Conservation (phyloP, 2,329 filamentous ascomycete genomes). For the Aspergillus tanneri region DNA sequence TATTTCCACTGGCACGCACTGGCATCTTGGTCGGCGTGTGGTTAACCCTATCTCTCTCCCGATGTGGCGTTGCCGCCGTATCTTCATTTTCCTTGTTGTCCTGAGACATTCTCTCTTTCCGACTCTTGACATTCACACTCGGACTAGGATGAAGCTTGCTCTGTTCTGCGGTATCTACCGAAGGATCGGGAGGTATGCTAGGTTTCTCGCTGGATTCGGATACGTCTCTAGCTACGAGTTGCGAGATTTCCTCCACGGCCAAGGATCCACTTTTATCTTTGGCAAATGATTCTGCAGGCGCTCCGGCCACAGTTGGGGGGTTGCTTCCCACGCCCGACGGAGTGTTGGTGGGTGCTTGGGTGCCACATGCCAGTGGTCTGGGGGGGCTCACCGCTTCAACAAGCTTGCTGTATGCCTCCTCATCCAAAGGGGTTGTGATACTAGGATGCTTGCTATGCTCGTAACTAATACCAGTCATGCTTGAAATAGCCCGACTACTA, state of each 20-base stretch:
- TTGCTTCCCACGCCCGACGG: constrained; percentile 26
- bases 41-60: constrained; percentile 20
- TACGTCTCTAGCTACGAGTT: constrained; percentile 29
- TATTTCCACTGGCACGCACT: constrained; percentile 21
- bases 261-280: constrained; percentile 22
- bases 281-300: constrained; percentile 28
- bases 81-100: constrained; percentile 25
- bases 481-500: constrained; percentile 43
- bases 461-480: constrained; percentile 43
- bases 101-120: constrained; percentile 31
- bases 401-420: constrained; percentile 39
- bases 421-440: constrained; percentile 32
- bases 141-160: constrained; percentile 34
- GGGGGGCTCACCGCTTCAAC: constrained; percentile 40
- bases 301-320: constrained; percentile 31
- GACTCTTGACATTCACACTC: constrained; percentile 32
- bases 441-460: constrained; percentile 44
- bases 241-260: constrained; percentile 30
- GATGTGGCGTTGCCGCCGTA: constrained; percentile 16
- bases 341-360: constrained; percentile 34
- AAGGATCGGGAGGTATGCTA: constrained; percentile 15
- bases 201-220: constrained; percentile 35
- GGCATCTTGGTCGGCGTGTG: constrained; percentile 20
- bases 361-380: constrained; percentile 29
- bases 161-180: constrained; percentile 20